Evolutionary conservation across 306 rosid genomes (phyloP), one percentile per base, ranked within the genome.

Genomic region (Vigna angularis): DNA sequence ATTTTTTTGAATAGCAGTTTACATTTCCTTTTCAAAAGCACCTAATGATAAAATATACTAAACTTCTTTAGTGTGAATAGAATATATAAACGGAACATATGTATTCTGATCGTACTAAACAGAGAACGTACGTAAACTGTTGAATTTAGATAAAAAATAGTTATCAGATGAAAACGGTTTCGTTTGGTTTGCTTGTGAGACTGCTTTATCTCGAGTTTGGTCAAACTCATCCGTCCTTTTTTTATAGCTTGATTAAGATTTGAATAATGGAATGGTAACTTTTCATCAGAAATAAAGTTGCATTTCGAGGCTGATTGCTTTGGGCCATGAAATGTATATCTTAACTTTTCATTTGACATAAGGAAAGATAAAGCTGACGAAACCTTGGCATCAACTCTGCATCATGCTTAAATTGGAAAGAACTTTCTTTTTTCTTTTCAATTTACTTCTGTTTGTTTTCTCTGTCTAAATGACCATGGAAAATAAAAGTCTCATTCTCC

Each of bases 151-250:
- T 30, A 14, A 8, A 12, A 26, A 24, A 12, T 30, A 5, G 36
- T 5, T 4, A 26, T 58, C 30, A 11, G 17, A 58, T 61, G 44
- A 61, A 61, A 61, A 24, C 28, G 9, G 18, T 32, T 16, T 34
- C 68, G 16, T 62, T 62, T 56, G 38, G 66, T 15, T 20, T 72
- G 68, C 18, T 72, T n/a, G 9, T 49, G 32, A 52, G 34, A 32
- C 5, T 50, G 34, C n/a, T 9, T 51, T 32, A 50, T 11, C 9
- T 52, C 3, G 18, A 34, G 34, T 9, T 50, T 40, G 30, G 63
- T 34, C 47, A 17, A 32, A 51, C 47, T 50, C 61, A 4, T 45
- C 13, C 42, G 7, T 68, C 17, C 9, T 22, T 67, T n/a, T 44
- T 44, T 7, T 17, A 47, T 13, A 42, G 10, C 53, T 18, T 18